Percentiles rank a stretch among this genome's conserved stretches.
phyloP scores from a whole-genome alignment of 768 basidiomycete species.

The Phlegmacium glaucopus region DNA sequence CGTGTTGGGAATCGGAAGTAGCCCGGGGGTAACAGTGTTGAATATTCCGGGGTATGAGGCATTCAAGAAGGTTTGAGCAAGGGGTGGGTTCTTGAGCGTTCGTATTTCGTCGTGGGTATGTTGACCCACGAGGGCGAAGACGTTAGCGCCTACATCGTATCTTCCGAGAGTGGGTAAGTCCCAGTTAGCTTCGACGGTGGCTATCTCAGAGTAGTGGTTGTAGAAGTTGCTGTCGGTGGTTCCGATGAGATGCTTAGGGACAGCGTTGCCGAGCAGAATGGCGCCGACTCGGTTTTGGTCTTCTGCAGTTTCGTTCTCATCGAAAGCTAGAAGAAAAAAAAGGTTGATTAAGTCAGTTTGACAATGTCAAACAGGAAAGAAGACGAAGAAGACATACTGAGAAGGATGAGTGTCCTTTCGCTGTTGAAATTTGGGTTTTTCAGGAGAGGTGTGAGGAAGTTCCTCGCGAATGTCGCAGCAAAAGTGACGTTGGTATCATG shows the following conservation, averaged over 20 bases:
- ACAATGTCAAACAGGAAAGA: background rate
- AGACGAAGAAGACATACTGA: conserved; percentile 27
- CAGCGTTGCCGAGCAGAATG: conserved; percentile 38
- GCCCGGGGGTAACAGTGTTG: conserved; percentile 10
- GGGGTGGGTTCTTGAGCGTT: background rate
- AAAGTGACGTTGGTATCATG: conserved; percentile 58
- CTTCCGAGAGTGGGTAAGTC: conserved; percentile 57
- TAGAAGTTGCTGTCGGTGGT: conserved; percentile 54
- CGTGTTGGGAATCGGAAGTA: conserved; percentile 22
- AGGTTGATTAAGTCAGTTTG: background rate
- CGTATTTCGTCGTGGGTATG: conserved; percentile 38
- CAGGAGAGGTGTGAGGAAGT: conserved; percentile 52
- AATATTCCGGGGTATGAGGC: conserved; percentile 27
- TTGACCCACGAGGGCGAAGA: conserved; percentile 49
- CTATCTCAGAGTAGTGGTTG: conserved; percentile 56
- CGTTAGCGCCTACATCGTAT: conserved; percentile 54
- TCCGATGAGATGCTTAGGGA: conserved; percentile 39
- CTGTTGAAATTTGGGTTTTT: conserved; percentile 50
- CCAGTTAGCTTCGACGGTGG: conserved; percentile 62
- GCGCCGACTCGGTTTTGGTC: conserved; percentile 46
- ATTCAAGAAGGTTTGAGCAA: conserved; percentile 14
- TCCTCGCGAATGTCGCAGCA: conserved; percentile 40
- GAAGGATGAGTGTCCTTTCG: conserved; percentile 48
- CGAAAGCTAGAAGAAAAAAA: conserved; percentile 36
- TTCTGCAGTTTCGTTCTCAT: conserved; percentile 43